A percentile compares a stretch with the other conserved stretches of the same genome.
Evolutionary conservation across 2,329 filamentous ascomycete species (phyloP).

Genomic region (Tetracladium maxilliforme): DNA sequence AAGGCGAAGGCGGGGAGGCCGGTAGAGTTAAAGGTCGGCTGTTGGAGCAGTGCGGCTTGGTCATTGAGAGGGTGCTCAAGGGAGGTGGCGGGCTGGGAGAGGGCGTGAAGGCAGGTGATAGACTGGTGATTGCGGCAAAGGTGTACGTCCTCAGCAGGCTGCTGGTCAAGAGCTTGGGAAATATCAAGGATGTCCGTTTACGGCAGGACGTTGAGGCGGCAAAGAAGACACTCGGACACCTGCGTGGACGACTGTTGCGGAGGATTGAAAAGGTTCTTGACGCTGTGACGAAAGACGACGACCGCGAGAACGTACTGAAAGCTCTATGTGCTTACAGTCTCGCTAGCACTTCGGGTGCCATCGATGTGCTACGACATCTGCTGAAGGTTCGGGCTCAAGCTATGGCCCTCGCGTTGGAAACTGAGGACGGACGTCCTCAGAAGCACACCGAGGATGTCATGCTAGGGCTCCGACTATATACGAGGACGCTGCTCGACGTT

Average conservation of each 20-base stretch:
- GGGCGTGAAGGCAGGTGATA: slow-evolving; percentile 12
- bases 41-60: slow-evolving; percentile 34
- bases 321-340: slow-evolving; percentile 73
- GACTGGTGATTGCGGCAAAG: slow-evolving; percentile 48
- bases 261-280: slow-evolving; percentile 57
- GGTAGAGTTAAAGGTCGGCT: slow-evolving; percentile 29
- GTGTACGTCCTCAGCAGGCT: slow-evolving; percentile 62
- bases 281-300: slow-evolving; percentile 39
- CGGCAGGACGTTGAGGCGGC: slow-evolving; percentile 37
- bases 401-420: slow-evolving; percentile 46
- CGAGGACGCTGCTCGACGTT: slow-evolving; percentile 63
- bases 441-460: slow-evolving; percentile 35
- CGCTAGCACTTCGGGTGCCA: slow-evolving; percentile 63
- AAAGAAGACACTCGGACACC: slow-evolving; percentile 44
- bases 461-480: slow-evolving; percentile 56
- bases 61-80: slow-evolving; percentile 32
- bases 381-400: slow-evolving; percentile 57
- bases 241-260: slow-evolving; percentile 48
- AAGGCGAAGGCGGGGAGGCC: slow-evolving; percentile 6
- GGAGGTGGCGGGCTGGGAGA: slow-evolving; percentile 13
- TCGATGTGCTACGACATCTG: slow-evolving; percentile 68
- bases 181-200: slow-evolving; percentile 23
- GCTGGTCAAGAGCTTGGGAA: slow-evolving; percentile 57
- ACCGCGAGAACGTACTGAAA: slow-evolving; percentile 43
- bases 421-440: slow-evolving; percentile 13